phyloP scores from a whole-genome alignment of 2,329 filamentous ascomycete species.

The Colletotrichum magnum region DNA sequence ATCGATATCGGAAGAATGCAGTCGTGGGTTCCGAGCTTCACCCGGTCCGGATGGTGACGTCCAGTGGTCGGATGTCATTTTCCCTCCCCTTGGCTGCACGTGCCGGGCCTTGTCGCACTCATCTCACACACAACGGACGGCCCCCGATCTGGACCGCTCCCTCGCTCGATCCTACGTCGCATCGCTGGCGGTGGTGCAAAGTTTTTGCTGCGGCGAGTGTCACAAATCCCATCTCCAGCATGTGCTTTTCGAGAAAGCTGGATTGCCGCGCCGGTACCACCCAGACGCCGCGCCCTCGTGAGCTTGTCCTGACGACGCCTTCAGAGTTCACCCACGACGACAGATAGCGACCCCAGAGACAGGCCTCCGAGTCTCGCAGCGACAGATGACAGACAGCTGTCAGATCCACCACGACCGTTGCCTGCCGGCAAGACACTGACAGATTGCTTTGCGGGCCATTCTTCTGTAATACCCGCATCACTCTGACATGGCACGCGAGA shows the following conservation, averaged over 20 bases:
- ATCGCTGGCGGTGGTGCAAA: constrained; percentile 24
- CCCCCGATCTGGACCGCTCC: constrained; percentile 17
- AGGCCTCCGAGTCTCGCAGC: neutral
- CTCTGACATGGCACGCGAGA: constrained; percentile 4
- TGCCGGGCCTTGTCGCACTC: neutral
- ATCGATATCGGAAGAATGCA: constrained; percentile 1
- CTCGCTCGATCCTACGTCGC: constrained; percentile 30
- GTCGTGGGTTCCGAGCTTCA: neutral
- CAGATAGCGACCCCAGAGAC: neutral
- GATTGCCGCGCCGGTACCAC: constrained; percentile 14
- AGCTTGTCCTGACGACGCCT: constrained; percentile 12
- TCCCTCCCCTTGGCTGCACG: constrained; percentile 1
- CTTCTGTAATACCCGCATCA: constrained; percentile 17
- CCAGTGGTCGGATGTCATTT: neutral
- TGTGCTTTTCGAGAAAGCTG: constrained; percentile 2
- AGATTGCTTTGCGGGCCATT: neutral
- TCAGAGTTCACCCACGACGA: neutral
- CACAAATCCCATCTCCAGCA: constrained; percentile 17
- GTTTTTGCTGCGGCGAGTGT: constrained; percentile 18
- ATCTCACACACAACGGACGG: constrained; percentile 1
- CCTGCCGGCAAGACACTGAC: constrained; percentile 15
- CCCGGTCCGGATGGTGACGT: no score
- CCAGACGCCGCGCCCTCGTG: neutral
- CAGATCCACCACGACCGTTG: constrained; percentile 14
- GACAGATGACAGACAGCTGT: constrained; percentile 7